A percentile compares a stretch with the other conserved stretches of the same genome.
Conservation (phyloP, 2,329 filamentous ascomycete species). For the Clonostachys rhizophaga region DNA sequence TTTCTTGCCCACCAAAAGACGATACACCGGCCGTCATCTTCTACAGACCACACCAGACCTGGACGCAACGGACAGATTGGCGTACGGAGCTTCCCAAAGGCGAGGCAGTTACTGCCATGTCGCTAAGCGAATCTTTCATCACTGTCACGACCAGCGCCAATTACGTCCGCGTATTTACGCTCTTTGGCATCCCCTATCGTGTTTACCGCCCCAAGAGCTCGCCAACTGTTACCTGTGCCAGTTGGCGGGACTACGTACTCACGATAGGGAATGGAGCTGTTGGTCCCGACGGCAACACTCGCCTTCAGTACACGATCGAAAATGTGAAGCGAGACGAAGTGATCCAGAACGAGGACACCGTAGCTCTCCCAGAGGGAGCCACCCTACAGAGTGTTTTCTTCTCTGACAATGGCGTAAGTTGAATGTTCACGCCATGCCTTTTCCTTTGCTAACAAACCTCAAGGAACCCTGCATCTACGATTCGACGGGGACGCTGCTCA, state of each 20-base stretch:
- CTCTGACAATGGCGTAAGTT: slow-evolving; percentile 76
- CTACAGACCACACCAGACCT: slow-evolving; percentile 94
- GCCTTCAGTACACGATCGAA: slow-evolving; percentile 85
- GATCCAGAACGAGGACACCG: slow-evolving; percentile 90
- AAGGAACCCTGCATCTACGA: slow-evolving; percentile 96
- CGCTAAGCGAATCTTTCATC: slow-evolving; percentile 85
- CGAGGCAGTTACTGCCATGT: slow-evolving; percentile 85
- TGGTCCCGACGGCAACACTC: slow-evolving; percentile 70
- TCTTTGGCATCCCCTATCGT: slow-evolving; percentile 85
- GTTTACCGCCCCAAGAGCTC: slow-evolving; percentile 89
- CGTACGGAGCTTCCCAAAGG: slow-evolving; percentile 79
- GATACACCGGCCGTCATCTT: slow-evolving; percentile 75
- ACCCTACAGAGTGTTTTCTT: slow-evolving; percentile 84
- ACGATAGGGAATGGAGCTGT: slow-evolving; percentile 91
- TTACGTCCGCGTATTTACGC: slow-evolving; percentile 88
- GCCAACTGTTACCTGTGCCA: slow-evolving; percentile 87
- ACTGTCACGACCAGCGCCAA: slow-evolving; percentile 82
- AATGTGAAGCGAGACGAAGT: slow-evolving; percentile 91
- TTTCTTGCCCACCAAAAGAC: slow-evolving; percentile 70
- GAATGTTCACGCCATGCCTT: not conserved
- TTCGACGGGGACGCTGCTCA: slow-evolving; percentile 80
- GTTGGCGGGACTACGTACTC: slow-evolving; percentile 94
- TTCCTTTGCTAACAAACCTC: not conserved
- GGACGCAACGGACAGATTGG: slow-evolving; percentile 90
- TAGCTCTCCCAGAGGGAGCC: slow-evolving; percentile 73